Conservation (phyloP, 768 basidiomycete species). For the Russula sp. region DNA sequence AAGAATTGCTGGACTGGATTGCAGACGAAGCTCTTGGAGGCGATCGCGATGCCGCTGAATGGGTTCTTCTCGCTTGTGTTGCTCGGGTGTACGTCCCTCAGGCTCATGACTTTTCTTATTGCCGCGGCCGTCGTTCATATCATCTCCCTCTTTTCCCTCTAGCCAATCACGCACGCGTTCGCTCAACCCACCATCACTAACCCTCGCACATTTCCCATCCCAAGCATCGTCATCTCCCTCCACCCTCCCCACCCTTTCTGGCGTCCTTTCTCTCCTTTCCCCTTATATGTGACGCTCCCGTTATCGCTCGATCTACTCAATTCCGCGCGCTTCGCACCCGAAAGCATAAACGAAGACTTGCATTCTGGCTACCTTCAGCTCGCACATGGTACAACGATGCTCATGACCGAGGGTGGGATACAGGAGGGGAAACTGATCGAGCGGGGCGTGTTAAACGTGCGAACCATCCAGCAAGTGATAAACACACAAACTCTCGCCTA, state of each 20-base stretch:
- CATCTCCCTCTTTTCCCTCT: conserved; percentile 12
- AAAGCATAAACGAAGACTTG: conserved; percentile 67
- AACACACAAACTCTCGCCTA: conserved; percentile 66
- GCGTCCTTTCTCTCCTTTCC: conserved; percentile 58
- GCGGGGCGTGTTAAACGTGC: conserved; percentile 61
- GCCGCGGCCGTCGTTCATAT: conserved; percentile 2
- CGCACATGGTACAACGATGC: conserved; percentile 54
- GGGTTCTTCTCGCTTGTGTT: conserved; percentile 60
- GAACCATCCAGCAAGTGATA: conserved; percentile 61
- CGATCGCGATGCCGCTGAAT: conserved; percentile 68
- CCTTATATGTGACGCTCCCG: conserved; percentile 52
- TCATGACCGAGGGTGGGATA: conserved; percentile 66
- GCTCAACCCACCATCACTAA: conserved; percentile 64
- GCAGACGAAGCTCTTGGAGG: conserved; percentile 66
- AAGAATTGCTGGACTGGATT: conserved; percentile 68
- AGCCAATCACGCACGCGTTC: conserved; percentile 68
- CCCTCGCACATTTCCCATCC: conserved; percentile 59
- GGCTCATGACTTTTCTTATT: background rate
- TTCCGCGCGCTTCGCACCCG: conserved; percentile 54
- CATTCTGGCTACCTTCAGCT: conserved; percentile 74
- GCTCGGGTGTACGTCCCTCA: conserved; percentile 56
- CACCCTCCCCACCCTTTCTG: conserved; percentile 47
- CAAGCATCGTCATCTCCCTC: conserved; percentile 31
- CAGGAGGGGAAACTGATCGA: conserved; percentile 65
- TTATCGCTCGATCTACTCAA: conserved; percentile 66